Base-by-base conservation (phyloP, 2,329 filamentous ascomycete species). In the Zelopaecilomyces penicillatus region DNA sequence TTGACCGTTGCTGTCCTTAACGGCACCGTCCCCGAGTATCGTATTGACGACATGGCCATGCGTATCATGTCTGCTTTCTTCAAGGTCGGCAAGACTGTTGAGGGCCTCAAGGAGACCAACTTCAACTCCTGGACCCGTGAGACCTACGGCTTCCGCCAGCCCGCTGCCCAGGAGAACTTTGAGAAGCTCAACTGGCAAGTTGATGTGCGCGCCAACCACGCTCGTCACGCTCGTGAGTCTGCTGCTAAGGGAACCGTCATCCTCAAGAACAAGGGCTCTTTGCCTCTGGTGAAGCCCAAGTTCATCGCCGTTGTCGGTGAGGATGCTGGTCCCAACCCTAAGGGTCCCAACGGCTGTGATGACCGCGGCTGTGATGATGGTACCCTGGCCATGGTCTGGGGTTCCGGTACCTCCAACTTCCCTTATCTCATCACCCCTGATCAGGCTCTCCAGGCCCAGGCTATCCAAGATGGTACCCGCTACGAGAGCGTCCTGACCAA, bases 31-130 rank as follows among this genome's bases (percentile, higher is more conserved):
- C 87, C 91, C 1, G 80, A 86, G 54, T 95, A 85, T 76, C 80
- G 91, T 41, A 62, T 97, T 7, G 90, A 96, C 54, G 93, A 97
- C 59, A 95, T 95, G 83, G 87, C 80, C 5, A 84, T 88, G 64
- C 82, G 93, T 55, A 95, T 85, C 59, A 83, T 85, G 78, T 74
- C 82, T 5, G 71, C 80, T 35, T 80, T 76, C 59, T 85, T 82
- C 69, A 83, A 84, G 64, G 78, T 82, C 33, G 78, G 79, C 42
- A 69, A 73, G 50, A 73, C 68, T 0, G 53, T 80, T 2, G 64
- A 68, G 27, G 58, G 65, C 4, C 63, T 72, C 41, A 62, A 66
- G 0, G 67, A 71, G 2, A 80, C 86, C 63, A 97, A 90, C 73
- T 95, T 96, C 66, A 83, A 84, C 55, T 88, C 88, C 5, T 97